These are phyloP conservation scores for Postia placenta DNA, from an alignment of 768 basidiomycete species.

Conservation along the genomic window DNA sequence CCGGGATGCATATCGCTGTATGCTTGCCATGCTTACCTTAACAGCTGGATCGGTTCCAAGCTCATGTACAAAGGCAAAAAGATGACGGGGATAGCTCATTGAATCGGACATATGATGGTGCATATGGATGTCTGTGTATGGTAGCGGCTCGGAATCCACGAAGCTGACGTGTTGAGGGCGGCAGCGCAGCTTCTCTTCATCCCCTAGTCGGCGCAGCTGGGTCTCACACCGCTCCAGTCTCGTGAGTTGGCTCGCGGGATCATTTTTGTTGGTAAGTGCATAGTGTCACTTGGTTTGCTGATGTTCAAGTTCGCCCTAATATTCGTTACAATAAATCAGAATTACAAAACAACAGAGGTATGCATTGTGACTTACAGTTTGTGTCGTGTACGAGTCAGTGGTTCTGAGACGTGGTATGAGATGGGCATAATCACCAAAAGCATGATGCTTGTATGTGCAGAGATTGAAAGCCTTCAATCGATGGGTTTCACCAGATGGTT, in stretches of 20 bases:
- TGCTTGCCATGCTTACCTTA: no score
- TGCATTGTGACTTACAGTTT: constrained; percentile 16
- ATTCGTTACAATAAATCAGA: background rate
- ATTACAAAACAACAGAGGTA: no score
- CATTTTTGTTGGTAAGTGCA: constrained; percentile 28
- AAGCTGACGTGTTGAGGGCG: no score
- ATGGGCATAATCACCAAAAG: background rate
- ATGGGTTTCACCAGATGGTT: background rate
- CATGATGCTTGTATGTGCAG: background rate
- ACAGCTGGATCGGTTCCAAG: no score
- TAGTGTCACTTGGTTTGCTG: constrained; percentile 31
- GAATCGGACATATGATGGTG: no score
- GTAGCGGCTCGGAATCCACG: constrained; percentile 5
- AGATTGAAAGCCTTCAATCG: background rate
- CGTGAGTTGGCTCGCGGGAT: constrained; percentile 25
- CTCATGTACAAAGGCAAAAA: no score
- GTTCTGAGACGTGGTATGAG: background rate
- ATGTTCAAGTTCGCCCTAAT: constrained; percentile 36
- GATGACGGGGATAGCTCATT: no score
- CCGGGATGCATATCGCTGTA: no score
- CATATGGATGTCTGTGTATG: no score
- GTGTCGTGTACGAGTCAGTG: constrained; percentile 12
- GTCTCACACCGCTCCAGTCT: no score
- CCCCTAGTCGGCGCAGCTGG: constrained; percentile 16
- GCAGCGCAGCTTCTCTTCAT: background rate